These are phyloP conservation scores for Tillandsia leiboldiana DNA, from an alignment of 176 grass and related monocot genomes.

Conservation along the genomic window DNA sequence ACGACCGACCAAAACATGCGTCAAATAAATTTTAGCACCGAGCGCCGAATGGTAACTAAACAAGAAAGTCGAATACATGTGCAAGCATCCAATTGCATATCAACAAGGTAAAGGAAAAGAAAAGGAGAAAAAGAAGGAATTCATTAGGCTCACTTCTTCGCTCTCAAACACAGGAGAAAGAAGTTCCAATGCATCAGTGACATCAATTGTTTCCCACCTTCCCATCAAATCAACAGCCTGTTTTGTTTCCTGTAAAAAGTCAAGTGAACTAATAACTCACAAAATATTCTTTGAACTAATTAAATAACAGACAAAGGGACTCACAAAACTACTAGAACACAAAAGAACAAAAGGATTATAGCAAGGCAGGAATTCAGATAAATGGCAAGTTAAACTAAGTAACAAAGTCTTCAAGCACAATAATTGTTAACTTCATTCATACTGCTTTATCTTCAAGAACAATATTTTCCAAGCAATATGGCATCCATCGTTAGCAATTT, in stretches of 20 bases:
- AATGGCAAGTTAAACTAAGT: no score
- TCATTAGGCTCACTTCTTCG: constrained; percentile 53
- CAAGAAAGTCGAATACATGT: no score
- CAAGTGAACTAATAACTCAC: constrained; percentile 3
- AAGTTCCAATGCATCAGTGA: constrained; percentile 93
- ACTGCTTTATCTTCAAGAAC: no score
- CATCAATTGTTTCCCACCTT: constrained; percentile 95
- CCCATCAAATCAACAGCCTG: constrained; percentile 91
- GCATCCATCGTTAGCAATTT: no score
- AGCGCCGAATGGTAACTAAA: no score
- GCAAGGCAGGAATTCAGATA: not conserved
- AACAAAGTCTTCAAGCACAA: no score
- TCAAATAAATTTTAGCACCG: no score
- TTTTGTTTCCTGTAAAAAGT: constrained; percentile 66
- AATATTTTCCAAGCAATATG: no score
- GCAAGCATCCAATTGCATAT: not conserved
- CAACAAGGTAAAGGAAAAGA: not conserved
- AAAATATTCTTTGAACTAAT: not conserved
- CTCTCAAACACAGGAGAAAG: constrained; percentile 87
- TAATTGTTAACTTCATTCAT: no score
- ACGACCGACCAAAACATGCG: no score
- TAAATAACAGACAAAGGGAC: not conserved
- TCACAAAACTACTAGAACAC: no score
- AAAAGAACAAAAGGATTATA: constrained; percentile 4
- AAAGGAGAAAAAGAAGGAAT: constrained; percentile 7